phyloP scores from a whole-genome alignment of 108 stramenopile species.

The Aurantiochytrium sp. region DNA sequence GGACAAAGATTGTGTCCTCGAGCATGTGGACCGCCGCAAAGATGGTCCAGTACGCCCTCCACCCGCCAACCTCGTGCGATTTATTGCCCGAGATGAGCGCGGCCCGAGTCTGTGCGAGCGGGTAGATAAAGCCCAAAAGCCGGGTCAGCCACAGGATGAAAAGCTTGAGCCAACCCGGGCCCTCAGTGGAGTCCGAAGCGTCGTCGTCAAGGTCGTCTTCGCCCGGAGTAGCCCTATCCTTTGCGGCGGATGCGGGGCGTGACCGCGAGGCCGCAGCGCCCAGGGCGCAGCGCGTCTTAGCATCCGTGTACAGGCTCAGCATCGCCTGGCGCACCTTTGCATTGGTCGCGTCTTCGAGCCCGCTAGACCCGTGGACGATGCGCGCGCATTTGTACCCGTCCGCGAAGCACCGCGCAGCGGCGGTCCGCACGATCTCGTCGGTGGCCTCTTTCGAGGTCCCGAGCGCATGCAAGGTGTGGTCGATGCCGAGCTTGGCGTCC shows the following conservation, averaged over 20 bases:
- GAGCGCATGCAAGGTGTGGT: not conserved
- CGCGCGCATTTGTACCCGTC: not conserved
- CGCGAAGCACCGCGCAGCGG: not conserved
- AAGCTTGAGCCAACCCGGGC: not conserved
- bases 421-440: not conserved
- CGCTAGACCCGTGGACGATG: not conserved
- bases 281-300: not conserved
- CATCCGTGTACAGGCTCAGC: not conserved
- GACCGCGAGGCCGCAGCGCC: not conserved
- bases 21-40: not conserved
- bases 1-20: not conserved
- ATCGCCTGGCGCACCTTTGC: not conserved
- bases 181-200: not conserved
- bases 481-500: not conserved
- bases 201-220: not conserved
- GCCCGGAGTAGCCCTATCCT: not conserved
- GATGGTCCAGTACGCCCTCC: conserved; percentile 19
- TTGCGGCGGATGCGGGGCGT: not conserved
- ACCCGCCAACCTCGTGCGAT: not conserved
- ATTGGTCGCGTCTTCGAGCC: not conserved
- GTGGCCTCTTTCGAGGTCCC: not conserved
- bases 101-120: not conserved
- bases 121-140: not conserved
- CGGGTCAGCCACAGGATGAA: not conserved
- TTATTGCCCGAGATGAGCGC: not conserved